phyloP scores from a whole-genome alignment of 2,329 filamentous ascomycete genomes.

The Pseudogymnoascus sp. region DNA sequence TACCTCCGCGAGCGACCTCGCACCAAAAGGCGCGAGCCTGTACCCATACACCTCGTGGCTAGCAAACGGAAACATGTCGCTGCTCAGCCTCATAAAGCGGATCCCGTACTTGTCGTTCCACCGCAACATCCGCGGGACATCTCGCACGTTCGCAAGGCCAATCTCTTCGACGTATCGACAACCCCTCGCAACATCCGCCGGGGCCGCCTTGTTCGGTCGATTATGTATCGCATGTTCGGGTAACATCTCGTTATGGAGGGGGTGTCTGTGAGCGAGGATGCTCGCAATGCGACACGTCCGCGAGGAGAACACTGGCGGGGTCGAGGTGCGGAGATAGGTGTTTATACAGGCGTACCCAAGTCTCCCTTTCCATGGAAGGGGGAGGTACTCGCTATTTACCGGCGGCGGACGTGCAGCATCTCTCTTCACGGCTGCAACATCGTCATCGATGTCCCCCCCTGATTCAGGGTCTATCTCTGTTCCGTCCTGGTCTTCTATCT shows the following conservation, averaged over 20 bases:
- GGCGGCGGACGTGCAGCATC: slow-evolving; percentile 50
- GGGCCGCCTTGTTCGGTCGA: slow-evolving; percentile 67
- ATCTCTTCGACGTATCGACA: slow-evolving; percentile 68
- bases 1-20: slow-evolving; percentile 67
- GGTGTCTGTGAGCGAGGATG: slow-evolving; percentile 82
- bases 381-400: slow-evolving; percentile 75
- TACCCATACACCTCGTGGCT: slow-evolving; percentile 86
- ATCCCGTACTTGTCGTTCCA: slow-evolving; percentile 94
- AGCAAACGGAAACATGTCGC: slow-evolving; percentile 96
- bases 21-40: slow-evolving; percentile 74
- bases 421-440: slow-evolving; percentile 24
- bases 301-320: slow-evolving; percentile 81
- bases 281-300: slow-evolving; percentile 86
- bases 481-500: slow-evolving; percentile 58
- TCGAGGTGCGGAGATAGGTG: slow-evolving; percentile 78
- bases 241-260: slow-evolving; percentile 65
- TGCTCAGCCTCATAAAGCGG: slow-evolving; percentile 85
- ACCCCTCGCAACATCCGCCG: slow-evolving; percentile 60
- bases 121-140: slow-evolving; percentile 76
- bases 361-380: slow-evolving; percentile 83
- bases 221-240: slow-evolving; percentile 83
- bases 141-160: slow-evolving; percentile 73
- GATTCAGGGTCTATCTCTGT: slow-evolving; percentile 35
- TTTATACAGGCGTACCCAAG: slow-evolving; percentile 90
- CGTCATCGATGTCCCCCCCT: slow-evolving; percentile 17